A percentile compares a stretch with the other conserved stretches of the same genome.
phyloP scores from a whole-genome alignment of 163 green algal genomes.

The Scenedesmus sp. region DNA sequence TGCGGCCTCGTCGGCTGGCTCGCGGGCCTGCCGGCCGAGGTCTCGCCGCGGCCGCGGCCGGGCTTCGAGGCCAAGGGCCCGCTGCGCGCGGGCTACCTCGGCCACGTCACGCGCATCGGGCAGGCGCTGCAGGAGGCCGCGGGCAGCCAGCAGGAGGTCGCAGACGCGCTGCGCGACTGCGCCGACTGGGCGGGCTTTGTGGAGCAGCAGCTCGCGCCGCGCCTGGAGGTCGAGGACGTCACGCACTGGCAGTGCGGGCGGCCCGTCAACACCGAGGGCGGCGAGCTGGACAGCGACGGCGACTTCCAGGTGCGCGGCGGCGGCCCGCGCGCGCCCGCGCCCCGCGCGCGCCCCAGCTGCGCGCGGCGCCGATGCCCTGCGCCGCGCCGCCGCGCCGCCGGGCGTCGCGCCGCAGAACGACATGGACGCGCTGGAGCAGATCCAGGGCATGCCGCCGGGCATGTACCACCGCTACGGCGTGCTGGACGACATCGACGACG shows the following conservation, averaged over 20 bases:
- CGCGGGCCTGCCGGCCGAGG: conserved; percentile 59
- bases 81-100: conserved; percentile 87
- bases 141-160: conserved; percentile 46
- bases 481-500: conserved; percentile 70
- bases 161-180: conserved; percentile 47
- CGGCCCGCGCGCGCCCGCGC: no score
- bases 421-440: conserved; percentile 51
- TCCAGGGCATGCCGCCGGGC: conserved; percentile 53
- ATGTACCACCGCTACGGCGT: conserved; percentile 71
- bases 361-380: background rate
- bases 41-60: conserved; percentile 55
- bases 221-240: conserved; percentile 71
- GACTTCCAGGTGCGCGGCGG: conserved; percentile 61
- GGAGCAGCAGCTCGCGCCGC: conserved; percentile 54
- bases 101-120: conserved; percentile 87
- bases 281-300: conserved; percentile 58
- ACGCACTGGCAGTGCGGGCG: conserved; percentile 82
- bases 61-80: conserved; percentile 48
- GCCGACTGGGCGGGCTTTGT: conserved; percentile 64
- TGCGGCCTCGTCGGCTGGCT: conserved; percentile 83
- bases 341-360: background rate
- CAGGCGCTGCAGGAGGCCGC: conserved; percentile 60
- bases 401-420: conserved; percentile 28
- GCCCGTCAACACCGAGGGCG: conserved; percentile 59
- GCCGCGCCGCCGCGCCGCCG: background rate